Percentiles rank a stretch among this genome's conserved stretches.
Conservation (phyloP, 106 monocot genomes). For the Apostasia ramifera region DNA sequence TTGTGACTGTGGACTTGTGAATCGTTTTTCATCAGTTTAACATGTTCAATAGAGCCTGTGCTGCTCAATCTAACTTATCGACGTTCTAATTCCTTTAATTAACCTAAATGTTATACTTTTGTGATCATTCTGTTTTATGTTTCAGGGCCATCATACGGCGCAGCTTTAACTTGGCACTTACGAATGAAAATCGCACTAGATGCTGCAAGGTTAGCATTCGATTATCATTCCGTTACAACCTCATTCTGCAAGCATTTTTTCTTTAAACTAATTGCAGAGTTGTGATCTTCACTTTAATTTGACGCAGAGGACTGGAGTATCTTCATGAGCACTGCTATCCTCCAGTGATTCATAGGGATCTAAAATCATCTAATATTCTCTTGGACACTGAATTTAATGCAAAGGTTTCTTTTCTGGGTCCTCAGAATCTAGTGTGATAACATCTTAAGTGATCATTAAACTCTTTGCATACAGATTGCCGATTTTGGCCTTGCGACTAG, state of each 20-base stretch:
- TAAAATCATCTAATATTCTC: conserved; percentile 97
- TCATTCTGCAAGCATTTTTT: not conserved
- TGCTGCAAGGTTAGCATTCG: conserved; percentile 58
- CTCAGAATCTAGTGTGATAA: not conserved
- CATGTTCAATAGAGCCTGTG: too few relatives aligned
- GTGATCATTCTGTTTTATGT: conserved; percentile 10
- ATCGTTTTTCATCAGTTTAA: not conserved
- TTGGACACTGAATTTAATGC: conserved; percentile 78
- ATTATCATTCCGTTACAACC: too few relatives aligned
- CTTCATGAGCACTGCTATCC: conserved; percentile 83
- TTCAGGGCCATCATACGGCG: conserved; percentile 60
- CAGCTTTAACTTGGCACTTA: conserved; percentile 72
- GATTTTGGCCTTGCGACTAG: conserved; percentile 84
- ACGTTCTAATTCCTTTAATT: too few relatives aligned
- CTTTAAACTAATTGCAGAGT: conserved; percentile 2
- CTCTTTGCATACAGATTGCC: conserved; percentile 49
- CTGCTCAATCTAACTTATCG: too few relatives aligned
- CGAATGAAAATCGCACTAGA: conserved; percentile 98
- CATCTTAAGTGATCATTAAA: not conserved
- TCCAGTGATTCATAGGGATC: conserved; percentile 83
- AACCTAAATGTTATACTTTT: not conserved
- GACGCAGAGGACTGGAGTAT: conserved; percentile 80
- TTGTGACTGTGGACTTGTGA: too few relatives aligned
- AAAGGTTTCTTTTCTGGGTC: conserved; percentile 37
- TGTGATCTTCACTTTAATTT: conserved; percentile 1